These are phyloP conservation scores for Singerocomus inundabilis DNA, from an alignment of 1,284 basidiomycete genomes.

Conservation along the genomic window DNA sequence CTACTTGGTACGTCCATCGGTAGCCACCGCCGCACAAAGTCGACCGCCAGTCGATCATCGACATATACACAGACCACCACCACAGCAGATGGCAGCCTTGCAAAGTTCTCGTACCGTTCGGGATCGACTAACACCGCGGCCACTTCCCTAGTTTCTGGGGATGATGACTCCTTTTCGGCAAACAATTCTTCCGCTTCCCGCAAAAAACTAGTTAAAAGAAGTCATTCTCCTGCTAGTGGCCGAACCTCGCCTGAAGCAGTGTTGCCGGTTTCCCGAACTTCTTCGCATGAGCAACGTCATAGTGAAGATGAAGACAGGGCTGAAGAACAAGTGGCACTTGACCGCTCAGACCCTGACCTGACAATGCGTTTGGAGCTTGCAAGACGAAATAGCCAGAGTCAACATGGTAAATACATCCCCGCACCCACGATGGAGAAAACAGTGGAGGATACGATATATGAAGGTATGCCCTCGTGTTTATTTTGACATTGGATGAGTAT, in stretches of 20 bases:
- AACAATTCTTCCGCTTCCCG: slow-evolving; percentile 47
- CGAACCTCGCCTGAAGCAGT: slow-evolving; percentile 33
- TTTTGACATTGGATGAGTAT: background rate
- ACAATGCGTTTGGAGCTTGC: slow-evolving; percentile 74
- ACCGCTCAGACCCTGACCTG: slow-evolving; percentile 72
- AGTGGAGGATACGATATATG: slow-evolving; percentile 67
- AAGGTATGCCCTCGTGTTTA: slow-evolving; percentile 46
- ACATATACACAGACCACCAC: slow-evolving; percentile 62
- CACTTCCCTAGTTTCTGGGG: slow-evolving; percentile 55
- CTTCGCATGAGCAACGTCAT: slow-evolving; percentile 40
- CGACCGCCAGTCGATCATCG: slow-evolving; percentile 67
- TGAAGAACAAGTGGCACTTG: slow-evolving; percentile 35
- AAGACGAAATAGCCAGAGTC: slow-evolving; percentile 75
- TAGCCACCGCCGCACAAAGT: slow-evolving; percentile 57
- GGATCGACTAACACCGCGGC: slow-evolving; percentile 63
- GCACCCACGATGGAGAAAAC: slow-evolving; percentile 43
- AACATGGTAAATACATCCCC: slow-evolving; percentile 48
- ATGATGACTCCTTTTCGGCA: slow-evolving; percentile 54
- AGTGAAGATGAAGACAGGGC: slow-evolving; percentile 48
- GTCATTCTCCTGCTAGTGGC: slow-evolving; percentile 52
- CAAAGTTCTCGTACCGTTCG: slow-evolving; percentile 67
- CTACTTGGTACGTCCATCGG: slow-evolving; percentile 69
- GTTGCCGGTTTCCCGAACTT: slow-evolving; percentile 40
- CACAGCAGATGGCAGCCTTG: slow-evolving; percentile 60
- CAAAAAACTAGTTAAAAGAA: slow-evolving; percentile 56